These are phyloP conservation scores for Candida easanensis DNA, from an alignment of 805 yeast species.

Conservation along the genomic window DNA sequence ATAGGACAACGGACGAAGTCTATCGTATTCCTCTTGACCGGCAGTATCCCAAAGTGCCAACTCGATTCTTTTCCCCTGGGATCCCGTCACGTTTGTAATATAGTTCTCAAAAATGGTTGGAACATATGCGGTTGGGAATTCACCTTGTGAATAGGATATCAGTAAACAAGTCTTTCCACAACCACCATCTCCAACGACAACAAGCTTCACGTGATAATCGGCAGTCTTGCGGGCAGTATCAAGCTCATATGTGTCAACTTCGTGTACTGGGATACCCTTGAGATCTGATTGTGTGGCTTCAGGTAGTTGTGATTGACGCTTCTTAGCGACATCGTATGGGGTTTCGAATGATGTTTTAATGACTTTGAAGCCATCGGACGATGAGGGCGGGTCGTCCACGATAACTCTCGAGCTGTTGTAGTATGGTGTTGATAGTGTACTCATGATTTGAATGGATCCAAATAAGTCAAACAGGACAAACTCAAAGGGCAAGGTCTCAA, in stretches of 20 bases:
- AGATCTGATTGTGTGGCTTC: not conserved
- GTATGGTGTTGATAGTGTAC: constrained; percentile 14
- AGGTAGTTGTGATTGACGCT: constrained; percentile 16
- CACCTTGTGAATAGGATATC: constrained; percentile 61
- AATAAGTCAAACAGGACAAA: not conserved
- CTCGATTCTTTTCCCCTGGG: constrained; percentile 53
- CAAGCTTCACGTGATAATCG: constrained; percentile 51
- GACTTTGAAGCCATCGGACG: constrained; percentile 16
- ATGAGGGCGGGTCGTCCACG: constrained; percentile 1
- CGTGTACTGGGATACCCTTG: constrained; percentile 6
- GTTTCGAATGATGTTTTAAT: constrained; percentile 25
- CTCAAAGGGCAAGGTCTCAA: not conserved
- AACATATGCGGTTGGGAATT: constrained; percentile 69
- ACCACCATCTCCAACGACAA: constrained; percentile 87
- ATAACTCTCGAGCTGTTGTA: constrained; percentile 8
- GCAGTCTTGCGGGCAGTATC: constrained; percentile 28
- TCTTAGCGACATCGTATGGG: constrained; percentile 29
- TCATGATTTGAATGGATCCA: constrained; percentile 27
- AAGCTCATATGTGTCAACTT: constrained; percentile 28
- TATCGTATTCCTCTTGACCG: constrained; percentile 83
- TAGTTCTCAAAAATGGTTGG: constrained; percentile 86
- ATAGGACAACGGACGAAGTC: constrained; percentile 75
- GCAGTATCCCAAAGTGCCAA: constrained; percentile 88
- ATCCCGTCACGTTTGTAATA: constrained; percentile 50
- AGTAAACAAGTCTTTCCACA: constrained; percentile 86